Base-by-base conservation (phyloP, 2,329 filamentous ascomycete genomes). In the Aureobasidium lini region DNA sequence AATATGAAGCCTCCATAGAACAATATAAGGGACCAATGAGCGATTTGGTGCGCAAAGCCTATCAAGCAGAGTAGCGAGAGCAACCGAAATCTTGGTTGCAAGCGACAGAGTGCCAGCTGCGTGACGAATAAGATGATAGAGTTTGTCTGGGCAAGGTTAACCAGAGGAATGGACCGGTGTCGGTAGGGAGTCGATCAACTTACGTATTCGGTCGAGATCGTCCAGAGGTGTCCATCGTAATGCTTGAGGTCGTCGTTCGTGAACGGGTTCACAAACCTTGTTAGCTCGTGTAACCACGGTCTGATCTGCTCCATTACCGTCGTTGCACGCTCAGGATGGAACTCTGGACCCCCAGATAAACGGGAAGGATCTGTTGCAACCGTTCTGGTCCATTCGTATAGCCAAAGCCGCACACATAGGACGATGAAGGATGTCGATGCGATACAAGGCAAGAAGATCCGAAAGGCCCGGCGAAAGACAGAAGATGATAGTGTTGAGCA, bases 181-280 rank as follows among this genome's bases (percentile, higher is more conserved):
- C 23, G 10, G 9, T 4, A 10, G 23, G 16, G n/a, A 11, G 9
- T 46, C 10, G 23, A 16, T 11, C 9, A 9, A 37, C 32, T 34
- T 15, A 37, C 29, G 8, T 31, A 37, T 31, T 29, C 42, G 5
- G 23, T 44, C 6, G 29, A 18, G 29, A 85, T 84, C 5, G 83
- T 84, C 83, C 82, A 85, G 32, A 84, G 70, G 62, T 85, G 82
- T 32, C 80, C 75, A 65, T 84, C 47, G 15, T 40, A 40, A n/a
- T 40, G 37, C 37, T 11, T 13, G 23, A 29, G 13, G 13, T 32
- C 44, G 23, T 47, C 13, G 44, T 29, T 29, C 13, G 23, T 47
- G 23, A 28, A 47, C n/a, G 44, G 44, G n/a, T 47, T 48, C 58
- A 63, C 42, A 62, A 53, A 60, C 8, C 58, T 54, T 13, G 59